Conservation (phyloP, 1,284 basidiomycete species). For the Malassezia pachydermatis region DNA sequence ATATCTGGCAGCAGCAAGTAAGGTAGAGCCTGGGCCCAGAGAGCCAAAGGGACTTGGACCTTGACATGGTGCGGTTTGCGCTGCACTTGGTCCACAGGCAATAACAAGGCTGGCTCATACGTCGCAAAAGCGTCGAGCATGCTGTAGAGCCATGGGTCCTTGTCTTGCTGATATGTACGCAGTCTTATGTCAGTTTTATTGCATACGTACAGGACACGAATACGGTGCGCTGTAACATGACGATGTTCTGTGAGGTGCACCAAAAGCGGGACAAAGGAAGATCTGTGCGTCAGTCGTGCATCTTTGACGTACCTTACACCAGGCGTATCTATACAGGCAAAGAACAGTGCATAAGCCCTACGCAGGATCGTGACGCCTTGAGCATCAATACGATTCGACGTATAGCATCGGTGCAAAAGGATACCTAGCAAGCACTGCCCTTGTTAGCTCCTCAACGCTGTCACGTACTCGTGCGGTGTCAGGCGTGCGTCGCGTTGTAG, state of each 20-base stretch:
- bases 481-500: background rate
- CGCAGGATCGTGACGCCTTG: background rate
- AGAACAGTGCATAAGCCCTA: slow-evolving; percentile 8
- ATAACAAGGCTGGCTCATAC: slow-evolving; percentile 7
- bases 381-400: background rate
- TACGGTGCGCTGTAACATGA: slow-evolving; percentile 13
- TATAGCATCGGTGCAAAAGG: too few relatives aligned
- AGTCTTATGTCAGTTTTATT: background rate
- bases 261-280: slow-evolving; percentile 3
- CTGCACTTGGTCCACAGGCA: background rate
- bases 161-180: background rate
- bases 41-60: background rate
- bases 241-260: slow-evolving; percentile 7
- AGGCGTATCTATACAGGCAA: background rate
- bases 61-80: too few relatives aligned
- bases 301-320: slow-evolving; percentile 4
- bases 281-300: background rate
- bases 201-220: slow-evolving; percentile 10
- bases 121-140: slow-evolving; percentile 15
- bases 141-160: slow-evolving; percentile 1
- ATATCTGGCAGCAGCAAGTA: slow-evolving; percentile 8
- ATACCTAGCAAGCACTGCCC: too few relatives aligned
- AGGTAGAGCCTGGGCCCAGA: slow-evolving; percentile 5
- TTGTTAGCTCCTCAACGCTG: too few relatives aligned
- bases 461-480: background rate